A percentile compares a stretch with the other conserved stretches of the same genome.
Evolutionary conservation across 1,139 yeast species (phyloP).

Genomic region (Magnusiomyces fungicola): DNA sequence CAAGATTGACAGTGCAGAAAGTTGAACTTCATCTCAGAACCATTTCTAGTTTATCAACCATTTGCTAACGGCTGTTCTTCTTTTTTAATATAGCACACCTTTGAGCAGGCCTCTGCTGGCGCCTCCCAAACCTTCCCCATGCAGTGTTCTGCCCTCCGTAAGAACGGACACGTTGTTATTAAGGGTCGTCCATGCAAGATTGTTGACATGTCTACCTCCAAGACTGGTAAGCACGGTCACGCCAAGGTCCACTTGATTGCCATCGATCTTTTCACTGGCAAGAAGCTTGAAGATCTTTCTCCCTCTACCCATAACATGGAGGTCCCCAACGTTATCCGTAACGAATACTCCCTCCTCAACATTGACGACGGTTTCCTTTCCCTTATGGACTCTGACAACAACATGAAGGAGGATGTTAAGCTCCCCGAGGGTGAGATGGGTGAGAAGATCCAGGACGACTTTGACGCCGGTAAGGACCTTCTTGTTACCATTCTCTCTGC

Average conservation of each 20-base stretch:
- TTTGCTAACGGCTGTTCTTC: too few species aligned
- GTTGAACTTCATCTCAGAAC: too few species aligned
- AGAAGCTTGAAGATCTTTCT: slow-evolving; percentile 98
- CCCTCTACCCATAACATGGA: slow-evolving; percentile 99
- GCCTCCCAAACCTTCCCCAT: slow-evolving; percentile 98
- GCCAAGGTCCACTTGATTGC: slow-evolving; percentile 99
- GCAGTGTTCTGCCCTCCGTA: slow-evolving; percentile 99
- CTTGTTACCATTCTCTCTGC: slow-evolving; percentile 60
- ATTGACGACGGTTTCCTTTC: slow-evolving; percentile 97
- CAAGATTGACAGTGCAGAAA: too few species aligned
- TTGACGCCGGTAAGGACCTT: slow-evolving; percentile 96
- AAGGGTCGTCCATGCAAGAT: slow-evolving; percentile 99
- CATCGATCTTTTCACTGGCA: slow-evolving; percentile 96
- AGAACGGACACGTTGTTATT: slow-evolving; percentile 98
- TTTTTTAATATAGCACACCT: slow-evolving; percentile 56
- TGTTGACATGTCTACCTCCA: slow-evolving; percentile 99
- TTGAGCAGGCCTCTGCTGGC: slow-evolving; percentile 98
- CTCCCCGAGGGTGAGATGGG: slow-evolving; percentile 98
- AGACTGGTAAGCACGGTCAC: slow-evolving; percentile 99
- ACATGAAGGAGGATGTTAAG: slow-evolving; percentile 98
- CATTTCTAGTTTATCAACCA: too few species aligned
- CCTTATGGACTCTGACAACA: slow-evolving; percentile 83
- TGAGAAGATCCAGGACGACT: slow-evolving; percentile 80
- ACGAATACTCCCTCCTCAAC: slow-evolving; percentile 94
- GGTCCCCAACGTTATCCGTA: slow-evolving; percentile 95